Conservation (phyloP, 305 asterid genomes). For the Solanum hybrid region DNA sequence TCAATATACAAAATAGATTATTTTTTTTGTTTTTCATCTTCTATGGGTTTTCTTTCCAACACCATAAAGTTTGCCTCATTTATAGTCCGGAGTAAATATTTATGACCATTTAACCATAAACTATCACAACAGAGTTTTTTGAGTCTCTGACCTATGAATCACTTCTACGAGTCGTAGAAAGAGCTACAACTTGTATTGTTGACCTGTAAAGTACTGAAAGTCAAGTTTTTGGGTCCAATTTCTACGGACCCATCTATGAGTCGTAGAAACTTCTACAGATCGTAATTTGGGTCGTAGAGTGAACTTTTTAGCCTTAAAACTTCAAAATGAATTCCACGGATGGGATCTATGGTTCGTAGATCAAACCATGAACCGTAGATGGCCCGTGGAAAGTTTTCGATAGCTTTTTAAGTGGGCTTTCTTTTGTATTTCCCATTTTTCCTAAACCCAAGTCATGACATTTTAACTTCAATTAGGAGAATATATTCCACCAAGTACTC, state of each 20-base stretch:
- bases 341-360: background rate
- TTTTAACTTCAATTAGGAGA: background rate
- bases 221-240: background rate
- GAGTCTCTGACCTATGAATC: background rate
- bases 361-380: background rate
- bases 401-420: too few relatives aligned
- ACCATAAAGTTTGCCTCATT: too few relatives aligned
- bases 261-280: background rate
- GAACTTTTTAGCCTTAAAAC: background rate
- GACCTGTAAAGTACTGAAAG: background rate
- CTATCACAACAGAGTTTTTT: too few relatives aligned
- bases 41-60: too few relatives aligned
- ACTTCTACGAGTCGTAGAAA: background rate
- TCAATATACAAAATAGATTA: background rate
- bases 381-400: background rate
- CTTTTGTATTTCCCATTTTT: background rate
- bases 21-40: too few relatives aligned
- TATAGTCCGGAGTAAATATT: too few relatives aligned
- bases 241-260: too few relatives aligned
- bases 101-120: too few relatives aligned
- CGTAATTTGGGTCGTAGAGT: background rate
- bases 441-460: background rate
- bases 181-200: background rate
- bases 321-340: background rate
- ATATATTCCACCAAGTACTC: background rate